phyloP scores from a whole-genome alignment of 208 protist species.

The Naegleria gruberi region DNA sequence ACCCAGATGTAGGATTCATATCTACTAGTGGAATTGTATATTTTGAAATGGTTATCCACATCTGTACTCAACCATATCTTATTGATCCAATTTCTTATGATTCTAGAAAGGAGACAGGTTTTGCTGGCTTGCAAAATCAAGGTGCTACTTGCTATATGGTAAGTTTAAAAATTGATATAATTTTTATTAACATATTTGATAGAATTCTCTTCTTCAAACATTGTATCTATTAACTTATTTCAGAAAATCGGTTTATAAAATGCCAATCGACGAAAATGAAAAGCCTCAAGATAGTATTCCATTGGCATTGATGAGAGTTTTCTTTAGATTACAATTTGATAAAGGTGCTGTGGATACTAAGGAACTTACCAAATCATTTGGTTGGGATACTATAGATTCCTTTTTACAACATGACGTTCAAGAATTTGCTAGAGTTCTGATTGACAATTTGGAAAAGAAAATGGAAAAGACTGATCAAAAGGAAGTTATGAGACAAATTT shows the following conservation, averaged over 20 bases:
- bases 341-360: conserved; percentile 55
- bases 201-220: conserved; percentile 50
- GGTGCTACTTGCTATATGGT: conserved; percentile 59
- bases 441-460: conserved; percentile 69
- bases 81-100: neutral
- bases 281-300: conserved; percentile 43
- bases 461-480: conserved; percentile 71
- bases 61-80: neutral
- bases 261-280: conserved; percentile 39
- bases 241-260: conserved; percentile 42
- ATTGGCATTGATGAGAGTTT: conserved; percentile 63
- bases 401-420: conserved; percentile 83
- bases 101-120: conserved; percentile 12
- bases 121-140: conserved; percentile 46
- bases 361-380: conserved; percentile 71
- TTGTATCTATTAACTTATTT: conserved; percentile 56
- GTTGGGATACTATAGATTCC: conserved; percentile 63
- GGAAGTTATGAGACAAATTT: conserved; percentile 64
- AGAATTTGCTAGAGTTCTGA: conserved; percentile 69
- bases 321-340: conserved; percentile 67
- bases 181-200: neutral
- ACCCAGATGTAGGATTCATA: neutral
- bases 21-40: too few species aligned
- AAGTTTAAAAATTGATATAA: neutral
- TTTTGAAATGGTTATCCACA: neutral